Percentiles rank a stretch among this genome's conserved stretches.
These are phyloP conservation scores for Aspergillus pseudoterreus DNA, from an alignment of 2,329 filamentous ascomycete species.

Conservation along the genomic window DNA sequence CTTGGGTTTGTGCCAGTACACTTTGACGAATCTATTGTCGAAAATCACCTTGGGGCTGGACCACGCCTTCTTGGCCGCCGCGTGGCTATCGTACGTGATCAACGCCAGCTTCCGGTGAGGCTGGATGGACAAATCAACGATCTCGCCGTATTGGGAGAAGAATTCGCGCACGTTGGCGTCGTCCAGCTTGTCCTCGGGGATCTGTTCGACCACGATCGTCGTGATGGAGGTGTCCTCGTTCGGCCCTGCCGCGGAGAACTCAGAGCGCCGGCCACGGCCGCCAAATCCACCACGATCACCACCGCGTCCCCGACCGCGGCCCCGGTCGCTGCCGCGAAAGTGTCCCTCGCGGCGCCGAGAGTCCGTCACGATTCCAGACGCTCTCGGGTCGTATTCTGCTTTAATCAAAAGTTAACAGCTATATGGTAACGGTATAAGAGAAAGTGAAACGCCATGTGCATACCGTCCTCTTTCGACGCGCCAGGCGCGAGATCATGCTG, in stretches of 20 bases:
- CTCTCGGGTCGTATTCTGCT: slow-evolving; percentile 54
- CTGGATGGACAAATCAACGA: slow-evolving; percentile 54
- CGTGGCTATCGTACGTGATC: slow-evolving; percentile 52
- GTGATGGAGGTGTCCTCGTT: slow-evolving; percentile 52
- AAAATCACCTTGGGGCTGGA: slow-evolving; percentile 61
- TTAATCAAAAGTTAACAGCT: neutral
- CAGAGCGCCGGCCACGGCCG: slow-evolving; percentile 44
- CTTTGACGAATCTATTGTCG: slow-evolving; percentile 62
- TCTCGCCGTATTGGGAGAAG: slow-evolving; percentile 56
- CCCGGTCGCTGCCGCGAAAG: slow-evolving; percentile 28
- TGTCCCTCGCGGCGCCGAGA: slow-evolving; percentile 22
- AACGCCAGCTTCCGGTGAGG: slow-evolving; percentile 52
- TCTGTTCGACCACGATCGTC: slow-evolving; percentile 59
- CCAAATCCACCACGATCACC: slow-evolving; percentile 41
- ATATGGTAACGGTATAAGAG: neutral
- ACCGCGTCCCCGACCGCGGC: slow-evolving; percentile 39
- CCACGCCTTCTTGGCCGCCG: slow-evolving; percentile 53
- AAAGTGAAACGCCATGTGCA: neutral
- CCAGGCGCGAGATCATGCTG: slow-evolving; percentile 51
- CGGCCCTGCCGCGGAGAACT: slow-evolving; percentile 52
- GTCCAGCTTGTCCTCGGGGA: slow-evolving; percentile 55
- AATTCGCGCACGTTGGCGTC: slow-evolving; percentile 53
- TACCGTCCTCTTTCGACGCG: slow-evolving; percentile 37
- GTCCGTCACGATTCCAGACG: slow-evolving; percentile 42
- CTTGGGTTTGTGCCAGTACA: slow-evolving; percentile 57